Conservation (phyloP, 2,329 filamentous ascomycete species). For the Metarhizium robertsii region DNA sequence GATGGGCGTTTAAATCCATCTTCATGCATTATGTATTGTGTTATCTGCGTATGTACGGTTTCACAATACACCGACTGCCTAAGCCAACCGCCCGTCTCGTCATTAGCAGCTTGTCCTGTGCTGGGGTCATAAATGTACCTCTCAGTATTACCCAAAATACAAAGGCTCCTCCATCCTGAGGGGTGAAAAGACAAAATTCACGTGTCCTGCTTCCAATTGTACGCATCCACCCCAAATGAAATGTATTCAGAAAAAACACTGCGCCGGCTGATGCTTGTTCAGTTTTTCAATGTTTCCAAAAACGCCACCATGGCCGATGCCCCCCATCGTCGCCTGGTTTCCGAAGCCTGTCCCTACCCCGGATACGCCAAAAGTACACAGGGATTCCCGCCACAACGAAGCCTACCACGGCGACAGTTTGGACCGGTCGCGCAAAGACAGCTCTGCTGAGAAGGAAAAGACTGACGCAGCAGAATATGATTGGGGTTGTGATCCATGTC, state of each 20-base stretch:
- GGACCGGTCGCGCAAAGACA: slow-evolving; percentile 81
- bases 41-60: neutral
- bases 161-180: too few species aligned
- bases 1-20: neutral
- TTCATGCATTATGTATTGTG: neutral
- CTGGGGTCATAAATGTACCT: too few species aligned
- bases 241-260: neutral
- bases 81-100: neutral
- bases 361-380: slow-evolving; percentile 82
- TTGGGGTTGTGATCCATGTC: slow-evolving; percentile 94
- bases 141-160: too few species aligned
- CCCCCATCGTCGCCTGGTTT: slow-evolving; percentile 29
- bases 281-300: slow-evolving; percentile 37
- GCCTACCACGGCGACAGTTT: slow-evolving; percentile 76
- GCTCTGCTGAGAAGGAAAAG: slow-evolving; percentile 83
- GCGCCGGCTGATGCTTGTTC: neutral
- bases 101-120: neutral
- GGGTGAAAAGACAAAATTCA: too few species aligned
- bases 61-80: neutral
- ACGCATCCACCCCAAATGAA: neutral
- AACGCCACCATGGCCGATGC: slow-evolving; percentile 44
- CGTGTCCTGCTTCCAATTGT: too few species aligned
- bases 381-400: slow-evolving; percentile 81
- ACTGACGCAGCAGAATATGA: slow-evolving; percentile 97
- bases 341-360: slow-evolving; percentile 46